Evolutionary conservation across 352 stramenopile species (phyloP).

Genomic region (Phytophthora pistaciae): DNA sequence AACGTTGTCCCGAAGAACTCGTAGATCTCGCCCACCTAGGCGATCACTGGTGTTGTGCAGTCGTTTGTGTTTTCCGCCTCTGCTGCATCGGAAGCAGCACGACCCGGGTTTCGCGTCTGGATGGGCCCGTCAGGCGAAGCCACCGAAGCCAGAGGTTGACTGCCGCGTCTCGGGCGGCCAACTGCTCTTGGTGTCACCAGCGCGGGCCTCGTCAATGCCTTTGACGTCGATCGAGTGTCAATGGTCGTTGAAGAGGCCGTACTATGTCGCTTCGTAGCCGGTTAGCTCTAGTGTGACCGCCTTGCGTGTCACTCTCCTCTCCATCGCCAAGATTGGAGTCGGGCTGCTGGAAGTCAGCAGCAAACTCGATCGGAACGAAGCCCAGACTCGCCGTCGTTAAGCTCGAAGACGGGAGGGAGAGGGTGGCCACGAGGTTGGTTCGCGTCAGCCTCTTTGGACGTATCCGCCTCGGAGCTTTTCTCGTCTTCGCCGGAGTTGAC

Average conservation of each 20-base stretch:
- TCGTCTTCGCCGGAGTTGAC: not conserved
- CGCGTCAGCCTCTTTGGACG: not conserved
- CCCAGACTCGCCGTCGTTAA: not conserved
- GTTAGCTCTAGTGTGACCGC: not conserved
- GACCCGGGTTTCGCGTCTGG: not conserved
- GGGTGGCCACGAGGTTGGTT: not conserved
- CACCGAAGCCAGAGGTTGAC: not conserved
- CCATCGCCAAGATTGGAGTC: not conserved
- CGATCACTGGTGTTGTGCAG: not conserved
- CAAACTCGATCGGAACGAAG: not conserved
- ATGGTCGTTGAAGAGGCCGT: not conserved
- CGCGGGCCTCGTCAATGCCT: not conserved
- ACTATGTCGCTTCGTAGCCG: not conserved
- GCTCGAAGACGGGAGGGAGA: not conserved
- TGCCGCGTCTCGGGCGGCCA: not conserved
- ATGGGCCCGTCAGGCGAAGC: not conserved
- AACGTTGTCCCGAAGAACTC: not conserved
- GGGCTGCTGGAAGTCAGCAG: not conserved
- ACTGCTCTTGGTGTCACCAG: not conserved
- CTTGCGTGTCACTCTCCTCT: not conserved
- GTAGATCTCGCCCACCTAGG: not conserved
- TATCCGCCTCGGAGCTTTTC: not conserved
- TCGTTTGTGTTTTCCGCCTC: not conserved
- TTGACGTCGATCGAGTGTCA: not conserved
- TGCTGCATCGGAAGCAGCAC: not conserved